Conservation (phyloP, 2,329 filamentous ascomycete genomes). For the Penicillium palitans region DNA sequence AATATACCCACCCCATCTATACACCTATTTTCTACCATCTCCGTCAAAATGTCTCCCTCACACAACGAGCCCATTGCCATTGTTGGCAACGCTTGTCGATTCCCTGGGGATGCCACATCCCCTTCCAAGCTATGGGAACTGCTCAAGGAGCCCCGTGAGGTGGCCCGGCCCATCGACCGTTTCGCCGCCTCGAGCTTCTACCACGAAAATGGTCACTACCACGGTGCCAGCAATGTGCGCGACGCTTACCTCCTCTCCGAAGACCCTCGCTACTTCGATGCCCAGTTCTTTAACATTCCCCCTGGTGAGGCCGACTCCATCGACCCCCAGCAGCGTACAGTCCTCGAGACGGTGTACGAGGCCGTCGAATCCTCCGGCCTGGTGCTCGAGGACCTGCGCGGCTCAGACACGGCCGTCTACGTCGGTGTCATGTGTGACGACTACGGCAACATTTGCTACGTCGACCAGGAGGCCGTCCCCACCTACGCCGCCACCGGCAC, state of each 20-base stretch:
- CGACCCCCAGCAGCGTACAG: background rate
- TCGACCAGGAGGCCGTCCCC: background rate
- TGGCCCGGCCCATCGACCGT: background rate
- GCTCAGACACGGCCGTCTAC: background rate
- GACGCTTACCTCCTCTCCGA: background rate
- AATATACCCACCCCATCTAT: background rate
- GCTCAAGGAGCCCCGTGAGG: background rate
- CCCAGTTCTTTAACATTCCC: background rate
- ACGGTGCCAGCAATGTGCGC: background rate
- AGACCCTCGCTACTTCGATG: background rate
- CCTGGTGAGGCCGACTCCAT: background rate
- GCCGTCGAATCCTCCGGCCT: background rate
- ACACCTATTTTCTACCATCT: background rate
- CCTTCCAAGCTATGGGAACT: background rate
- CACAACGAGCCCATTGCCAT: background rate
- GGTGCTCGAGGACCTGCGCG: background rate
- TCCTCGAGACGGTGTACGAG: background rate
- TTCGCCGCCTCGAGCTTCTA: background rate
- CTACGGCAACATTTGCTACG: background rate
- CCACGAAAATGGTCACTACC: background rate
- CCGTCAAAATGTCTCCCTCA: background rate
- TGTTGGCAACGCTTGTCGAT: background rate
- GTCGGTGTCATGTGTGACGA: background rate
- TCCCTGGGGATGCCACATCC: background rate
- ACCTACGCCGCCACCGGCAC: background rate